A percentile compares a stretch with the other conserved stretches of the same genome.
These are phyloP conservation scores for Fusarium sp. DNA, from an alignment of 2,329 filamentous ascomycete genomes.

Conservation along the genomic window DNA sequence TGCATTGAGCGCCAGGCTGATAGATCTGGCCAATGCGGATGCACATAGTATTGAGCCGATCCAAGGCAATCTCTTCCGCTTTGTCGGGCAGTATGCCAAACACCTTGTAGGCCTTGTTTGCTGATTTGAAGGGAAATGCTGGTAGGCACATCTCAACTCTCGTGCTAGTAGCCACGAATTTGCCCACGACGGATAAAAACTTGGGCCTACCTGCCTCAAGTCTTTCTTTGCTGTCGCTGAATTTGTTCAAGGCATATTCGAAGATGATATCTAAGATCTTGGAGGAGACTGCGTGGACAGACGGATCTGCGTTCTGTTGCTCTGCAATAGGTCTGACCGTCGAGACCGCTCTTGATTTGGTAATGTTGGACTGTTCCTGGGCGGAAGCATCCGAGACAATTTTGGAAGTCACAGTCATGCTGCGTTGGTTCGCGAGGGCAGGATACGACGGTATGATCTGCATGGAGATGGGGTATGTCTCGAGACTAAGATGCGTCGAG, in stretches of 20 bases:
- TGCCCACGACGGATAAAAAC: neutral
- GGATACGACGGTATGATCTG: neutral
- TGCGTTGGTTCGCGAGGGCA: neutral
- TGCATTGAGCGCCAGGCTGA: conserved; percentile 42
- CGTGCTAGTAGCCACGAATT: neutral
- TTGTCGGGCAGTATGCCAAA: conserved; percentile 45
- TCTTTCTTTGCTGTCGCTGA: conserved; percentile 2
- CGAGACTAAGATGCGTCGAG: neutral
- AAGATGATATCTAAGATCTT: conserved; percentile 1
- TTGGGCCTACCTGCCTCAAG: neutral
- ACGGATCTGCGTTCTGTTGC: neutral
- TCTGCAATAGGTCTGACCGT: neutral
- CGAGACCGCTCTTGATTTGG: neutral
- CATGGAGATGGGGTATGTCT: neutral
- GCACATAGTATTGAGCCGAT: conserved; percentile 43
- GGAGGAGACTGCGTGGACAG: neutral
- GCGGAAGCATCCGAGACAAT: neutral
- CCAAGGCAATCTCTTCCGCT: conserved; percentile 45
- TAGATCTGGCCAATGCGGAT: conserved; percentile 41
- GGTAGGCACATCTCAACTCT: conserved; percentile 39
- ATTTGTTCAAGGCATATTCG: conserved; percentile 12
- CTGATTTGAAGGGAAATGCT: conserved; percentile 47
- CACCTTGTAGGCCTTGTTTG: conserved; percentile 48
- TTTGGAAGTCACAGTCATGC: neutral
- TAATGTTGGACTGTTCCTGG: neutral